Percentiles rank a stretch among this genome's conserved stretches.
Evolutionary conservation across 495 filamentous ascomycete genomes (phyloP).

Genomic region (Annulohypoxylon bovei): DNA sequence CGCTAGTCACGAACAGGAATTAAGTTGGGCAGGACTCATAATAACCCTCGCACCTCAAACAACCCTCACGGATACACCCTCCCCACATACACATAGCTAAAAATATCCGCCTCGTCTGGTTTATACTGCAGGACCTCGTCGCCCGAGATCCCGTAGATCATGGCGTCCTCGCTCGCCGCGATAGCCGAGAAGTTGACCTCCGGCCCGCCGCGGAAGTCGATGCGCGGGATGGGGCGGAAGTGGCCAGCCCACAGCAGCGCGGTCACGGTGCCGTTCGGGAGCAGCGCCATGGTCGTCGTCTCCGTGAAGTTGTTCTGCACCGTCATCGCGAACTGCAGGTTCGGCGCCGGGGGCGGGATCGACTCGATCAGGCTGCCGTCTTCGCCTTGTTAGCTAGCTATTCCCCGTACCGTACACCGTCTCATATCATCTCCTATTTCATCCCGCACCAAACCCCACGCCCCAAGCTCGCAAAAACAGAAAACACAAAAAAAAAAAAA

Average conservation of each 20-base stretch:
- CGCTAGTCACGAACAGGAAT: too few relatives aligned
- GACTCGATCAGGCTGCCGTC: not conserved
- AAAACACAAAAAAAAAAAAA: not conserved
- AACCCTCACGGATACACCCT: conserved; percentile 34
- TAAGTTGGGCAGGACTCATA: too few relatives aligned
- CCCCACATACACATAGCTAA: conserved; percentile 6
- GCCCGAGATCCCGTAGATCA: conserved; percentile 31
- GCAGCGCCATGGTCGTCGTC: conserved; percentile 16
- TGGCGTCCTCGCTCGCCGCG: conserved; percentile 16
- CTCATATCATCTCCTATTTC: too few relatives aligned
- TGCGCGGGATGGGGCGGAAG: conserved; percentile 3
- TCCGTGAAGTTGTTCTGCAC: conserved; percentile 8
- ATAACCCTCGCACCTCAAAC: not conserved
- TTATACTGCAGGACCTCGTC: conserved; percentile 31
- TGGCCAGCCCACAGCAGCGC: conserved; percentile 6
- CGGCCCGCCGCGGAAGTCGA: conserved; percentile 31
- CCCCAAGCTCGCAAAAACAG: too few relatives aligned
- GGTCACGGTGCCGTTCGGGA: conserved; percentile 33
- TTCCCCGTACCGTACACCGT: too few relatives aligned
- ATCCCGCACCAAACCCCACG: not conserved
- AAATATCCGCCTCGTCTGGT: not conserved
- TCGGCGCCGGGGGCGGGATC: conserved; percentile 10
- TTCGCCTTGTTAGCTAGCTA: conserved; percentile 7
- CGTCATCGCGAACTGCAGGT: conserved; percentile 24
- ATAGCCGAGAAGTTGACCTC: conserved; percentile 33